Evolutionary conservation across 176 grass and related monocot genomes (phyloP), one percentile per base, ranked within the genome.

Genomic region (Oropetium thomaeum): DNA sequence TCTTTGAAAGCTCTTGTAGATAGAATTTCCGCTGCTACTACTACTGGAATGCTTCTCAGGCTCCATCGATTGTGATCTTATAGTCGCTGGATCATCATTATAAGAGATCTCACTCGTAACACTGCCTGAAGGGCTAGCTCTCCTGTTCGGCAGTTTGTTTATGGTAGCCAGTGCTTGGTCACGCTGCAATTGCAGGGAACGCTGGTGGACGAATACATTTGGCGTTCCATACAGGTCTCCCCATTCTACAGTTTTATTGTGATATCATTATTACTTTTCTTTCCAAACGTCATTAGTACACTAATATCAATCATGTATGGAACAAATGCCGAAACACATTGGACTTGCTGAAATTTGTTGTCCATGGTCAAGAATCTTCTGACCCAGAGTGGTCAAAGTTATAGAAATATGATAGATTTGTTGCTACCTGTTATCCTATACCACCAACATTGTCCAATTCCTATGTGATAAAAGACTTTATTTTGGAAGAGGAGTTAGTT

Each of bases 91-190:
- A 5, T 69, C 84, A 58, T 60, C 73, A 49, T 68, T 25, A 61
- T 49, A 69, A 67, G 73, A 69, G 17, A 64, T 78, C 51, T 84
- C 84, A 1, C 65, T 73, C 0, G 19, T 35, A 40, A 14, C 53
- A 62, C 78, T 85, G 12, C 37, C 53, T 61, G 82, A 71, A 79
- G 47, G 31, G n/a, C 60, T 84, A 73, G 25, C 55, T 67, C 19
- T 38, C 61, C 45, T 87, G 70, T 71, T 72, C 11, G 80, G 40
- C 7, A 54, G 67, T 19, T 73, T 89, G 53, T 89, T 89, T 68
- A 80, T 87, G 41, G 80, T 82, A 70, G 74, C 81, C 31, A 82
- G 39, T 23, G 87, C 81, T 62, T 87, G 86, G 16, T 87, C 79
- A 85, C 57, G 84, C 13, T 89, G 92, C 23, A 48, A 71, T 70